Conservation (phyloP, 2,329 filamentous ascomycete genomes). For the Westerdykella aurantiaca region DNA sequence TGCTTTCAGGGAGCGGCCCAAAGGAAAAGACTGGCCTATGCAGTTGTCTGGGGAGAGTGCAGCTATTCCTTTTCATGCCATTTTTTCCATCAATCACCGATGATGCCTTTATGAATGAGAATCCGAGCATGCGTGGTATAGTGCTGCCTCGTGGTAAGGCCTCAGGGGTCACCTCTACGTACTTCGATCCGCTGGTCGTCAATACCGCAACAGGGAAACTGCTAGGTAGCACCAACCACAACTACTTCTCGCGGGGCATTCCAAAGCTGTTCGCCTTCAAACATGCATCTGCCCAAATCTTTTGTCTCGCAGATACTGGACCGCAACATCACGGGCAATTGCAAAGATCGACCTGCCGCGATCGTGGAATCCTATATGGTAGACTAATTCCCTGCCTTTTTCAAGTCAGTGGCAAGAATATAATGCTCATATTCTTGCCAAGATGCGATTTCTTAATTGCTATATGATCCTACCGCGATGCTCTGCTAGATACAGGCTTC, state of each 20-base stretch:
- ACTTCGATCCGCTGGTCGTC: background rate
- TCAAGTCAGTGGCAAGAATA: background rate
- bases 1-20: constrained; percentile 16
- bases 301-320: no score
- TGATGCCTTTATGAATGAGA: background rate
- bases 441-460: constrained; percentile 24
- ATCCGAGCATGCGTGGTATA: constrained; percentile 1
- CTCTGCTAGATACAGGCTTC: constrained; percentile 16
- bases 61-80: background rate
- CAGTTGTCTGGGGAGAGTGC: constrained; percentile 1
- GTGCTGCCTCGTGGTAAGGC: constrained; percentile 1
- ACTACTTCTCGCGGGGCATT: background rate
- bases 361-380: background rate
- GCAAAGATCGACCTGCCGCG: background rate
- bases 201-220: background rate
- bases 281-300: no score
- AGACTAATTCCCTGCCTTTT: background rate
- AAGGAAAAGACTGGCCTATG: constrained; percentile 17
- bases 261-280: background rate
- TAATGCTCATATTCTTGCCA: constrained; percentile 12
- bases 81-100: constrained; percentile 18
- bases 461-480: constrained; percentile 21
- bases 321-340: no score
- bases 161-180: background rate
- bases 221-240: background rate